These are phyloP conservation scores for Blastobotrys robertii DNA, from an alignment of 805 yeast genomes.

Conservation along the genomic window DNA sequence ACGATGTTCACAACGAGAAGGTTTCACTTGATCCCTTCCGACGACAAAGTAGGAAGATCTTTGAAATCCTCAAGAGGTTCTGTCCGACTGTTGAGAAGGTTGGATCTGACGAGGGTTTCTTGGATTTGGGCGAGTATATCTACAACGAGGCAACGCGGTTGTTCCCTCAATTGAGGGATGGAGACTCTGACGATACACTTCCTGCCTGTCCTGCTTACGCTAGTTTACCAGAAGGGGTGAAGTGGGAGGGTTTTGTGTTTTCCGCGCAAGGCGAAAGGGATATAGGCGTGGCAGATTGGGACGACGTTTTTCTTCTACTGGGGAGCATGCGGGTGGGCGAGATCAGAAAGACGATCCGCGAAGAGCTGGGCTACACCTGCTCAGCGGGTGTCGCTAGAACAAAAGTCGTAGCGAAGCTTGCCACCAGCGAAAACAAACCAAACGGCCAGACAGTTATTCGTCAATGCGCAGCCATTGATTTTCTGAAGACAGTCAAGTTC, in stretches of 20 bases:
- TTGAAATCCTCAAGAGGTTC: conserved; percentile 48
- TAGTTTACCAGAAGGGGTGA: not conserved
- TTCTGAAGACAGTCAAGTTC: conserved; percentile 52
- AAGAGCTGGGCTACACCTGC: conserved; percentile 66
- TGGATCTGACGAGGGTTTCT: conserved; percentile 86
- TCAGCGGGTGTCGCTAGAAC: conserved; percentile 80
- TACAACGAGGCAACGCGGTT: conserved; percentile 32
- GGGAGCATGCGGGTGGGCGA: conserved; percentile 53
- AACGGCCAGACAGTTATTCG: conserved; percentile 72
- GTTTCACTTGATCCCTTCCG: conserved; percentile 89
- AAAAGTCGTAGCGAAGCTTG: conserved; percentile 75
- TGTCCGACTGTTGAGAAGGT: conserved; percentile 82
- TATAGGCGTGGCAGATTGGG: conserved; percentile 53
- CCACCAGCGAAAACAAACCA: conserved; percentile 79
- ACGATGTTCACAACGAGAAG: conserved; percentile 56
- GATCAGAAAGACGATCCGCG: conserved; percentile 43
- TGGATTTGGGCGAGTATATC: conserved; percentile 70
- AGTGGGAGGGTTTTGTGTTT: conserved; percentile 19
- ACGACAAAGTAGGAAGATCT: conserved; percentile 72
- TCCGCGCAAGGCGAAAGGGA: conserved; percentile 16
- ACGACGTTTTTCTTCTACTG: conserved; percentile 58
- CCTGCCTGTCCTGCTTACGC: conserved; percentile 32
- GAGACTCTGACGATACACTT: conserved; percentile 23
- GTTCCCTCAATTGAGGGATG: conserved; percentile 38
- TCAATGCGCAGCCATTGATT: conserved; percentile 37